phyloP scores from a whole-genome alignment of 2,329 filamentous ascomycete genomes.

The Aspergillus niger region DNA sequence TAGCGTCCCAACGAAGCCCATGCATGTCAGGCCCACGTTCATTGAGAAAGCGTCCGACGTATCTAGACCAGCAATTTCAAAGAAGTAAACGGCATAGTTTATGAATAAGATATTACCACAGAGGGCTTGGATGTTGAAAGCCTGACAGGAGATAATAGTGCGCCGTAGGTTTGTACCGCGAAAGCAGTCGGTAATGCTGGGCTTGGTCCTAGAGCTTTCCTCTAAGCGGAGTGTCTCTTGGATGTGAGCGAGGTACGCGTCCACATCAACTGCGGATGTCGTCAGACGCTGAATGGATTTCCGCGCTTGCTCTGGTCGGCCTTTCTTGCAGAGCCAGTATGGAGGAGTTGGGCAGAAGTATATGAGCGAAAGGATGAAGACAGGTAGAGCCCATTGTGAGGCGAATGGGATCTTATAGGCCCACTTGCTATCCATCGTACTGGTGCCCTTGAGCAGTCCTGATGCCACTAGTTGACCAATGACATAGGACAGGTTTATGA shows the following conservation, averaged over 20 bases:
- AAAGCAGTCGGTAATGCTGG: slow-evolving; percentile 10
- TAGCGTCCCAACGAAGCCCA: slow-evolving; percentile 13
- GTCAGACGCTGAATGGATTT: slow-evolving; percentile 46
- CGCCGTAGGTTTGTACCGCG: slow-evolving; percentile 5
- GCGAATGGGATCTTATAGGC: slow-evolving; percentile 53
- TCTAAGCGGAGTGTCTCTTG: slow-evolving; percentile 10
- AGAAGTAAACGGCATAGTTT: slow-evolving; percentile 15
- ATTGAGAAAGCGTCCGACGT: slow-evolving; percentile 16
- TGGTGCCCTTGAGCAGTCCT: slow-evolving; percentile 48
- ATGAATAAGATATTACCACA: slow-evolving; percentile 14
- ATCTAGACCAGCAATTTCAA: slow-evolving; percentile 12
- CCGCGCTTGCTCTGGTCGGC: slow-evolving; percentile 45
- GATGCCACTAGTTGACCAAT: slow-evolving; percentile 51
- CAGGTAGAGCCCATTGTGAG: slow-evolving; percentile 53
- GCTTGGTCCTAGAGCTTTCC: neutral
- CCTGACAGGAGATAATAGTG: slow-evolving; percentile 13
- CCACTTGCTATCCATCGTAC: slow-evolving; percentile 47
- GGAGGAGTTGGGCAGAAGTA: slow-evolving; percentile 49
- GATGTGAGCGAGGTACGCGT: slow-evolving; percentile 10
- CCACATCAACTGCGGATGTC: slow-evolving; percentile 13
- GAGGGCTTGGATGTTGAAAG: slow-evolving; percentile 14
- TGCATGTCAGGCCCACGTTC: slow-evolving; percentile 10
- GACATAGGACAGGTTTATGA: slow-evolving; percentile 45
- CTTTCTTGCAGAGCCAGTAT: slow-evolving; percentile 52
- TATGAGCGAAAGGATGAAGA: slow-evolving; percentile 48